These are phyloP conservation scores for Tagetes patula DNA, from an alignment of 129 eudicot species.

Conservation along the genomic window DNA sequence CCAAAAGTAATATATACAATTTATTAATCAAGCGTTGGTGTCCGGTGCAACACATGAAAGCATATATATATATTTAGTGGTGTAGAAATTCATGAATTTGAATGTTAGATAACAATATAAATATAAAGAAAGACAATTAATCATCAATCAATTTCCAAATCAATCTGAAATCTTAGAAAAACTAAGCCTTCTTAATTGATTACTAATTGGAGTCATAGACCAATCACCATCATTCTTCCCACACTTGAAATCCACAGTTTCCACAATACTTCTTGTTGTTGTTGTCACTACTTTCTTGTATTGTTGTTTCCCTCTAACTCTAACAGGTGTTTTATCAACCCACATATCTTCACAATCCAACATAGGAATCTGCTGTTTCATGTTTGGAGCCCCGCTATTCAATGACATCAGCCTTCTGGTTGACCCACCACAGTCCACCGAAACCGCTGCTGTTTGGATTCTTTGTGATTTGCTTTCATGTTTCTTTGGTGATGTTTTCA, in stretches of 20 bases:
- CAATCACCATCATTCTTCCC: constrained; percentile 38
- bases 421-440: constrained; percentile 32
- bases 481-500: constrained; percentile 23
- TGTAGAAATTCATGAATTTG: background rate
- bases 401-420: constrained; percentile 27
- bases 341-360: constrained; percentile 36
- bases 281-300: constrained; percentile 24
- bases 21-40: background rate
- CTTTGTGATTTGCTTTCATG: constrained; percentile 5
- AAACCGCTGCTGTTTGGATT: constrained; percentile 29
- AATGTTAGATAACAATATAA: background rate
- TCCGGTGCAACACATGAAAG: background rate
- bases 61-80: background rate
- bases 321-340: constrained; percentile 36
- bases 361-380: constrained; percentile 34
- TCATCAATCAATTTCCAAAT: constrained; percentile 14
- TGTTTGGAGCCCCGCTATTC: constrained; percentile 17
- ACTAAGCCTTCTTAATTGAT: constrained; percentile 38
- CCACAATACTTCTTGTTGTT: constrained; percentile 28
- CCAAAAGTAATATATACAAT: background rate
- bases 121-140: background rate
- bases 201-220: constrained; percentile 34
- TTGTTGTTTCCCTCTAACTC: constrained; percentile 30
- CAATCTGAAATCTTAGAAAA: constrained; percentile 46
- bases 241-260: constrained; percentile 48